phyloP scores from a whole-genome alignment of 1,284 basidiomycete species.

The Trichosporon sp. region DNA sequence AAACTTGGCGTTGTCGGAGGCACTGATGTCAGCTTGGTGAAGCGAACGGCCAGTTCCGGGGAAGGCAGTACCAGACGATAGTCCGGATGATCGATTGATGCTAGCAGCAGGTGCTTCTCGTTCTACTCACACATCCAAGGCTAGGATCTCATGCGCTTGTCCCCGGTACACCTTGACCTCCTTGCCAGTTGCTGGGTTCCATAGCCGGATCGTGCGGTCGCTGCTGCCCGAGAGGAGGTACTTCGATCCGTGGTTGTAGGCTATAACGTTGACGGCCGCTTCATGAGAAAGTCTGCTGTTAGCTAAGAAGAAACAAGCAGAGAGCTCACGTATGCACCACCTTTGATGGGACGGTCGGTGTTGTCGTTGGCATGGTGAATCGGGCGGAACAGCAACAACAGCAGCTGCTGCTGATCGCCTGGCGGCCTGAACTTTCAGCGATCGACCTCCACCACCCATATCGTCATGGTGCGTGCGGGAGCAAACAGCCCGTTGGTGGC shows the following conservation, averaged over 20 bases:
- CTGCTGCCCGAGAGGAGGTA: conserved; percentile 88
- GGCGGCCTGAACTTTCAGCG: not conserved
- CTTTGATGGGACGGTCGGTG: conserved; percentile 20
- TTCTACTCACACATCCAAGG: conserved; percentile 71
- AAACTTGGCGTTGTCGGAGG: conserved; percentile 88
- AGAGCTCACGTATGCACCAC: conserved; percentile 29
- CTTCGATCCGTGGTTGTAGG: conserved; percentile 78
- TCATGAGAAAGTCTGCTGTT: conserved; percentile 56
- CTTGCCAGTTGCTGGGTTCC: conserved; percentile 78
- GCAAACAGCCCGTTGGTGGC: not conserved
- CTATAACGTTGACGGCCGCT: conserved; percentile 74
- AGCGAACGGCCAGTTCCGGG: not conserved
- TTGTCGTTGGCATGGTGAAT: not conserved
- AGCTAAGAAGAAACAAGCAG: not conserved
- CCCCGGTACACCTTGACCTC: conserved; percentile 85
- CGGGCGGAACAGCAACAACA: not conserved
- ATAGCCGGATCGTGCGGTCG: conserved; percentile 82
- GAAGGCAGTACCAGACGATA: not conserved
- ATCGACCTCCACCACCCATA: not conserved
- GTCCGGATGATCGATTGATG: too few species aligned
- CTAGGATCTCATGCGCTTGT: conserved; percentile 91
- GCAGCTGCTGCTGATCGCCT: not conserved
- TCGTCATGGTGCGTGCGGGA: not conserved
- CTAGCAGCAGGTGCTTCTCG: too few species aligned
- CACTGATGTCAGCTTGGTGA: conserved; percentile 52